Base-by-base conservation (phyloP, 2,329 filamentous ascomycete genomes). In the Paraphaeosphaeria minitans region DNA sequence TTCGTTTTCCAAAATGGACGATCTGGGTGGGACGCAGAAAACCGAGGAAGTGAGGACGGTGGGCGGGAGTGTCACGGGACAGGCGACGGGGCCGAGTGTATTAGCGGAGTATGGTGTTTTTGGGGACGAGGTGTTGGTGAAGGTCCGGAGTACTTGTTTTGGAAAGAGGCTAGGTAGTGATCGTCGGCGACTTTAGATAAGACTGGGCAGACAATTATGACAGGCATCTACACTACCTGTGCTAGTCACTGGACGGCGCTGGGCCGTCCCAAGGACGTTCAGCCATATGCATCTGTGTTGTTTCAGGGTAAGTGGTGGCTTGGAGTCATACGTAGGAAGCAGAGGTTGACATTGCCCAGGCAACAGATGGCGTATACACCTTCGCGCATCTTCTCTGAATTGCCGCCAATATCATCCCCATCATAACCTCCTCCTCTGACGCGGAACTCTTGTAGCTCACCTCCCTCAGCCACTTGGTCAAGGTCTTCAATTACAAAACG, bases 391-490 rank as follows among this genome's bases (percentile, higher is more conserved):
- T 66, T 0, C 21, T 74, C 7, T 68, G 65, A 29, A 27, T 73
- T 3, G 65, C 69, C 1, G 70, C 69, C 0, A 66, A 67, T 2
- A 71, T 73, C 49, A 55, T 27, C 6, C 68, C 88, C 1, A 84
- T 89, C 49, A 82, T 87, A 1, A 89, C 85, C 0, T 87, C 85
- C 0, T 86, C 82, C 0, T 84, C 82, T 0, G 77, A 83, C 8
- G 73, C 76, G 1, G 88, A 88, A 67, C 79, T 80, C 0, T 72
- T 80, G 24, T 76, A 74, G 9, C 74, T 88, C 19, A 79, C 85
- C 31, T 58, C 62, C n/a, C 29, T 70, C 9, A 60, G 58, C n/a
- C 61, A 63, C 1, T 24, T 48, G 4, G 51, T 73, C 19, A 14
- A 58, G 55, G 76, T 83, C 9, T 78, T 89, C 68, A 89, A 89